phyloP scores from a whole-genome alignment of 352 stramenopile genomes.

The Globisporangium lucens region DNA sequence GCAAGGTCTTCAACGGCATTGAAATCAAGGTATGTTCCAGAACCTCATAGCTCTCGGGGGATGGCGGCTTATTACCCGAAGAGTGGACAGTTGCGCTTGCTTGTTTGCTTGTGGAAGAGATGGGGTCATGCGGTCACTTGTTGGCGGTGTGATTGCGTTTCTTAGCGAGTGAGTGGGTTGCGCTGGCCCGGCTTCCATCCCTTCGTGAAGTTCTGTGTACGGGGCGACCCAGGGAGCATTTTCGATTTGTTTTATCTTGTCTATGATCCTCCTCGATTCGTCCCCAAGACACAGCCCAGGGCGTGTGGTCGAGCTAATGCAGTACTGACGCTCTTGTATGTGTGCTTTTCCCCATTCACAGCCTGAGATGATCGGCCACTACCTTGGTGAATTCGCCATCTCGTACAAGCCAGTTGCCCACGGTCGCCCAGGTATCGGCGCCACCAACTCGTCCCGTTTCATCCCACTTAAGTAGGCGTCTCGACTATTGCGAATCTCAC shows the following conservation, averaged over 20 bases:
- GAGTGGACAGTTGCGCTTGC: slow-evolving; percentile 30
- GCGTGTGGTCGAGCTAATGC: slow-evolving; percentile 7
- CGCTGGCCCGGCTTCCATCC: slow-evolving; percentile 52
- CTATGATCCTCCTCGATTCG: slow-evolving; percentile 8
- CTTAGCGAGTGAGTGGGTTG: background rate
- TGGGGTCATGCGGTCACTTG: background rate
- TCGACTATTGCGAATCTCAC: slow-evolving; percentile 29
- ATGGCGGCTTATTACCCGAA: slow-evolving; percentile 76
- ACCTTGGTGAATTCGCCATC: slow-evolving; percentile 99
- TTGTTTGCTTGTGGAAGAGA: background rate
- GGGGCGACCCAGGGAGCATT: slow-evolving; percentile 83
- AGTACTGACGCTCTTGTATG: slow-evolving; percentile 22
- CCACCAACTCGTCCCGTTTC: slow-evolving; percentile 97
- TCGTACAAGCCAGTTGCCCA: slow-evolving; percentile 98
- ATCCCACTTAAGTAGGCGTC: slow-evolving; percentile 97
- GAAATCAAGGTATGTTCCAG: slow-evolving; percentile 98
- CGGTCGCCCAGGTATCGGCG: slow-evolving; percentile 98
- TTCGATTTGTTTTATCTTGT: slow-evolving; percentile 12
- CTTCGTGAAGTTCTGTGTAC: slow-evolving; percentile 88
- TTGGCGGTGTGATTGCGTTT: background rate
- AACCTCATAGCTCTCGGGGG: slow-evolving; percentile 80
- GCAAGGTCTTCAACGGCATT: slow-evolving; percentile 99
- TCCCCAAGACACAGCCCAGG: background rate
- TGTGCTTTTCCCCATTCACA: slow-evolving; percentile 21
- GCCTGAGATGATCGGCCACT: slow-evolving; percentile 99